Evolutionary conservation across 2,329 filamentous ascomycete genomes (phyloP).

Genomic region (Cercospora canescens): DNA sequence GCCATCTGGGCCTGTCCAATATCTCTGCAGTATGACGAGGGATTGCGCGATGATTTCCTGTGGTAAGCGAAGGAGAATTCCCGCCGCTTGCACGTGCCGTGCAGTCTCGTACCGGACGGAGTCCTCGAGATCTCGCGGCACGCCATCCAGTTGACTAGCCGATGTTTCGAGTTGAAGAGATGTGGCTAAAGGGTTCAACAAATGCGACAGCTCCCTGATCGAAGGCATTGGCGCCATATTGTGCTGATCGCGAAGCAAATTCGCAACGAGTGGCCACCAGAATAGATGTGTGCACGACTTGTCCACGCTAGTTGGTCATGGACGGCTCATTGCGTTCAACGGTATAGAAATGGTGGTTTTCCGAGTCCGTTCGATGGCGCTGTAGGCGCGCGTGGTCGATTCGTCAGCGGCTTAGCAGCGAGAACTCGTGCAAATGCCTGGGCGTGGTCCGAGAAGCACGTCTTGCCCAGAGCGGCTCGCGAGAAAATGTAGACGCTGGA

Average conservation of each 20-base stretch:
- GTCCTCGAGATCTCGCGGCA: slow-evolving; percentile 70
- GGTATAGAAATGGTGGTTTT: background rate
- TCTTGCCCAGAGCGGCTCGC: background rate
- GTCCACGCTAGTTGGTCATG: background rate
- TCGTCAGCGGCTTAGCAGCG: background rate
- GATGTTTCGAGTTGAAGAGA: slow-evolving; percentile 65
- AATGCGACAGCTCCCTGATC: slow-evolving; percentile 41
- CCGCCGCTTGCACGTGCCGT: slow-evolving; percentile 74
- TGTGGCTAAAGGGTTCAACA: slow-evolving; percentile 72
- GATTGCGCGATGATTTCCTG: slow-evolving; percentile 85
- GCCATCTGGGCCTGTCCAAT: slow-evolving; percentile 66
- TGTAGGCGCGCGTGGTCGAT: background rate
- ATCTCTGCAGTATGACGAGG: slow-evolving; percentile 77
- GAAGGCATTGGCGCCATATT: slow-evolving; percentile 27
- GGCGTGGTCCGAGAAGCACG: background rate
- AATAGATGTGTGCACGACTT: background rate
- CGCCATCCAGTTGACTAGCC: slow-evolving; percentile 55
- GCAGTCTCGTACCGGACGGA: slow-evolving; percentile 70
- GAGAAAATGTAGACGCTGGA: slow-evolving; percentile 2
- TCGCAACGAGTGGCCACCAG: background rate
- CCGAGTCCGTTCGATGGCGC: background rate
- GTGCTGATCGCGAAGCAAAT: background rate
- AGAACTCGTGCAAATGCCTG: background rate
- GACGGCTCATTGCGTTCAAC: background rate
- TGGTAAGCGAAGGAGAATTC: slow-evolving; percentile 77